Base-by-base conservation (phyloP, 1,284 basidiomycete species). In the Tausonia pullulans region DNA sequence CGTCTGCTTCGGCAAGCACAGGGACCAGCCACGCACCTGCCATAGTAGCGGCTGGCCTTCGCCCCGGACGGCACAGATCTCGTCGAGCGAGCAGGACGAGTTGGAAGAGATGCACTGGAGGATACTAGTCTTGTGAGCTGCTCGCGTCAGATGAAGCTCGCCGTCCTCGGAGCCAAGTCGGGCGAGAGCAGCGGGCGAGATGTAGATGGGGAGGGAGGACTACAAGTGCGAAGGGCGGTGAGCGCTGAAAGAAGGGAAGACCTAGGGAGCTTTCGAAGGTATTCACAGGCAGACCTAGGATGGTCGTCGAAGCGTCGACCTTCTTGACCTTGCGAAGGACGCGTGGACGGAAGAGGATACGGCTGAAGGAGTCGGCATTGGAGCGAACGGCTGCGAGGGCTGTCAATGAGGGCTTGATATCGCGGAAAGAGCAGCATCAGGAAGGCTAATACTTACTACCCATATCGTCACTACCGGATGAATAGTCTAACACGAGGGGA, bases 301-400 rank as follows among this genome's bases (percentile, higher is more conserved):
- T 45, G 7, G 55, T 45, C 50, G 52, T 64, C 43, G 16, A 43
- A 49, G 53, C 49, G 53, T 5, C 41, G 41, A 27, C 53, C 45
- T 39, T 55, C 43, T 13, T 43, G 55, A 57, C 55, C 13, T 11
- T 14, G 8, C 58, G 49, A 3, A 61, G 52, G 13, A 79, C 74
- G 57, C 80, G 74, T 3, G 81, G 82, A 14, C 79, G 75, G 75
- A 83, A 82, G 74, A 76, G 82, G 72, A 81, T 81, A n/a, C 78
- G 74, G 53, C 72, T 74, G 71, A 77, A 83, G 0, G 80, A 77
- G 58, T 75, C 72, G 39, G 72, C 71, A 69, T 82, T 82, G 43
- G 52, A 44, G 40, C 4, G 45, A 41, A 44, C 9, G 27, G 27
- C 55, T 57, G 55, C 43, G 45, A 44, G 39, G 5, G 54, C 7